These are phyloP conservation scores for Alternaria infectoria DNA, from an alignment of 2,329 filamentous ascomycete genomes.

Conservation along the genomic window DNA sequence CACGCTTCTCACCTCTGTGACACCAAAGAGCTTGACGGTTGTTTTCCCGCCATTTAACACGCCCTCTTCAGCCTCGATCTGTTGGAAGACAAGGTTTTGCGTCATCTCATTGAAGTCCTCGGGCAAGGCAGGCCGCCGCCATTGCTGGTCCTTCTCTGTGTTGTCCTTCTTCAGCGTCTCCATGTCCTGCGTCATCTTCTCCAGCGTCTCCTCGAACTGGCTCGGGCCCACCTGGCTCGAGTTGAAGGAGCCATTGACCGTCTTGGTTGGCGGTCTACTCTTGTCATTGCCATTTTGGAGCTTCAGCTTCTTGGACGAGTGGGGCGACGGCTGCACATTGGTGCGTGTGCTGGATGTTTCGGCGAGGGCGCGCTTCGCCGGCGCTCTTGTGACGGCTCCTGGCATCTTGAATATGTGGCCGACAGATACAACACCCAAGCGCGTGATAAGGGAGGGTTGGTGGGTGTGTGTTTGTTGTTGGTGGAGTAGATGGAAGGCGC, in stretches of 20 bases:
- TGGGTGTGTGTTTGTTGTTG: constrained; percentile 20
- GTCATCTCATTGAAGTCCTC: constrained; percentile 65
- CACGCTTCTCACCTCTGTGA: constrained; percentile 69
- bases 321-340: constrained; percentile 54
- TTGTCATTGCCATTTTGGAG: constrained; percentile 67
- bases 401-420: constrained; percentile 32
- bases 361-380: constrained; percentile 55
- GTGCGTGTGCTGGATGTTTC: constrained; percentile 54
- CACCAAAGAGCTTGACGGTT: constrained; percentile 90
- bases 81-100: constrained; percentile 85
- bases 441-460: constrained; percentile 1
- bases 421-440: background rate
- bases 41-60: constrained; percentile 76
- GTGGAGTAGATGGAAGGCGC: constrained; percentile 26
- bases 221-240: constrained; percentile 84
- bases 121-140: constrained; percentile 71
- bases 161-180: constrained; percentile 83
- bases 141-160: constrained; percentile 90
- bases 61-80: constrained; percentile 94
- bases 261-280: constrained; percentile 68
- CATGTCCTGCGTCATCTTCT: constrained; percentile 95
- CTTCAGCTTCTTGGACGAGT: constrained; percentile 79
- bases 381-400: constrained; percentile 42
- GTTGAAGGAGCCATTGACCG: constrained; percentile 62
- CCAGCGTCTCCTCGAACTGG: constrained; percentile 91